Evolutionary conservation across 495 filamentous ascomycete genomes (phyloP), one percentile per base, ranked within the genome.

Genomic region (Penicillium pancosmium): DNA sequence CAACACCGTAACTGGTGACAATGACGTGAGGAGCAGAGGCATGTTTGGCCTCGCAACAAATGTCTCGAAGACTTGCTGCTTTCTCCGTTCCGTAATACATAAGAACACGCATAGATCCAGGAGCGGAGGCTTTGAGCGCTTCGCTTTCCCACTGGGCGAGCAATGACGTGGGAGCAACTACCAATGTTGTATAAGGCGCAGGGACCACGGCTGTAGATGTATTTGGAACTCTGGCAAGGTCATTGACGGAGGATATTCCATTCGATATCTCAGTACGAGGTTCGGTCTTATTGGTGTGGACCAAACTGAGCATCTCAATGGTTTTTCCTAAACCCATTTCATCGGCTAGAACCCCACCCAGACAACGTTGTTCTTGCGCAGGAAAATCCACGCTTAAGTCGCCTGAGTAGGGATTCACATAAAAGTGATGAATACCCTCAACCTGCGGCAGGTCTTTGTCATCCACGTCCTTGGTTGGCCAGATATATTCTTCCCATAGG

Each of bases 121-220:
- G 79, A 56, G 86, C 84, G 1, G 92, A 97, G 10, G 93, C 92
- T 56, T 91, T 96, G 60, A 91, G 81, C 5, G 95, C 90, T 71
- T 98, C 94, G 56, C 91, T 95, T 67, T 97, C 89, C 94, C 94
- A 98, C 68, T 98, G 94, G 1, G 93, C 84, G 18, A 98, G 80
- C 2, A 98, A 78, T 6, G 93, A 96, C 82, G 96, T 98, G 2
- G 94, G 94, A 1, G 94, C 94, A 34, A 98, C 86, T 5, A 98
- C 95, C 4, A 98, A 80, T 5, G 94, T 98, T 1, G 95, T 98
- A 64, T 88, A 91, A 0, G 92, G 93, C 5, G 92, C 93, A 48
- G 78, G 64, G 41, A 88, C 78, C 1, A 91, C 74, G 12, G 77
- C 73, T 19, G 73, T 61, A 47, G 80, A 82, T 31, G 70, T 76